A percentile compares a stretch with the other conserved stretches of the same genome.
These are phyloP conservation scores for Lipomyces orientalis DNA, from an alignment of 805 yeast species.

Conservation along the genomic window DNA sequence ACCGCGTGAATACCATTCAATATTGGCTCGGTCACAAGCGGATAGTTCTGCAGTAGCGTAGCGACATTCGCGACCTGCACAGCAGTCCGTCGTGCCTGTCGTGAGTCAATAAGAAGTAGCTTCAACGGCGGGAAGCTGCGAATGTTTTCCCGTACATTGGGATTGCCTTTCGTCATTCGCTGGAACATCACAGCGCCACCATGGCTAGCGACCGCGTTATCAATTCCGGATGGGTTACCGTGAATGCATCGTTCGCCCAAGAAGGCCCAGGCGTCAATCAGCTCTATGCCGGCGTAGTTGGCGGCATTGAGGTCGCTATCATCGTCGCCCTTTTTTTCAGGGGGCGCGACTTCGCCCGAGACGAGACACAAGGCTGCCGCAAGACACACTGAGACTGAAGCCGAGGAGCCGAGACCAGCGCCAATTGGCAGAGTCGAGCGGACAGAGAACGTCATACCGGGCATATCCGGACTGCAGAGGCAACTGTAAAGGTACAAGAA, in stretches of 20 bases:
- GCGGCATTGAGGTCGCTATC: constrained; percentile 39
- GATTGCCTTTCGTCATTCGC: constrained; percentile 47
- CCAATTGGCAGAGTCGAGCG: constrained; percentile 92
- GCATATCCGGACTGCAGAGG: constrained; percentile 55
- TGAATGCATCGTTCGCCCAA: constrained; percentile 95
- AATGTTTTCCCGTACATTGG: constrained; percentile 27
- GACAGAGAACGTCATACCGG: constrained; percentile 65
- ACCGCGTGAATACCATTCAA: constrained; percentile 78
- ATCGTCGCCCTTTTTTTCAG: constrained; percentile 9
- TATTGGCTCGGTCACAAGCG: constrained; percentile 61
- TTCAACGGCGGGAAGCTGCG: constrained; percentile 71
- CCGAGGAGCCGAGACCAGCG: constrained; percentile 96
- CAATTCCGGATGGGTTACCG: constrained; percentile 96
- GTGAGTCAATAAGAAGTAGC: constrained; percentile 80
- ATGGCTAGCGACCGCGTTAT: constrained; percentile 91
- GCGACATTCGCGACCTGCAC: constrained; percentile 80
- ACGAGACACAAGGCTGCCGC: constrained; percentile 55
- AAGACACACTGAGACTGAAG: constrained; percentile 83
- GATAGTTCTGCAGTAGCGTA: constrained; percentile 56
- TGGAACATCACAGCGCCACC: constrained; percentile 96
- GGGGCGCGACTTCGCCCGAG: constrained; percentile 25
- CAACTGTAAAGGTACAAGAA: constrained; percentile 78
- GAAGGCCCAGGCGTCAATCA: constrained; percentile 84
- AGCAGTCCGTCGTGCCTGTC: constrained; percentile 86
- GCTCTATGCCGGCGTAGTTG: constrained; percentile 52